Conservation (phyloP, 2,329 filamentous ascomycete genomes). For the Coniochaeta sp. region DNA sequence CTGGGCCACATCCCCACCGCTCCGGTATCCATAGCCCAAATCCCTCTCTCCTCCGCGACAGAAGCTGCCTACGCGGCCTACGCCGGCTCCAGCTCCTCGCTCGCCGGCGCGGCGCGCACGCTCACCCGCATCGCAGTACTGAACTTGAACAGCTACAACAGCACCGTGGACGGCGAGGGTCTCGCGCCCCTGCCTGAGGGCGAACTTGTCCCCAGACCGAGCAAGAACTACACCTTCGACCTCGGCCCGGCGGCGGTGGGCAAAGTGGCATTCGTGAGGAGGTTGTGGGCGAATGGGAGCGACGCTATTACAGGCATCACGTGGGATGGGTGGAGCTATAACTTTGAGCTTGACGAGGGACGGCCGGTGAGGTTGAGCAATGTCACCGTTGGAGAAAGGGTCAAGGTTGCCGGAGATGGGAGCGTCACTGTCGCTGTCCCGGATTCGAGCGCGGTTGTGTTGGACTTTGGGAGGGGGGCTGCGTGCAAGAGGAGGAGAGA, state of each 20-base stretch:
- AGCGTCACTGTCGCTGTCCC: slow-evolving; percentile 22
- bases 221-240: slow-evolving; percentile 8
- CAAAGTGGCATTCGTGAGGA: slow-evolving; percentile 19
- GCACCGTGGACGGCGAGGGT: slow-evolving; percentile 35
- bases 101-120: slow-evolving; percentile 19
- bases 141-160: slow-evolving; percentile 54
- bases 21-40: slow-evolving; percentile 36
- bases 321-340: slow-evolving; percentile 55
- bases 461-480: slow-evolving; percentile 18
- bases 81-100: slow-evolving; percentile 1
- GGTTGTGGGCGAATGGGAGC: slow-evolving; percentile 53
- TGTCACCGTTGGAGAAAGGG: slow-evolving; percentile 39
- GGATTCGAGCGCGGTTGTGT: slow-evolving; percentile 33
- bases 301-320: slow-evolving; percentile 55
- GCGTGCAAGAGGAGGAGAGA: background rate
- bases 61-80: slow-evolving; percentile 52
- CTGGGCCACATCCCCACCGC: slow-evolving; percentile 31
- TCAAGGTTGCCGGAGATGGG: slow-evolving; percentile 19
- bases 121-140: slow-evolving; percentile 44
- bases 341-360: slow-evolving; percentile 48
- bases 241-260: slow-evolving; percentile 1
- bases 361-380: slow-evolving; percentile 45
- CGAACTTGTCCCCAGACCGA: slow-evolving; percentile 6
- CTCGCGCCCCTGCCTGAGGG: slow-evolving; percentile 15
- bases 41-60: slow-evolving; percentile 28